Evolutionary conservation across 768 basidiomycete species (phyloP).

Genomic region (Suillus alpinus): DNA sequence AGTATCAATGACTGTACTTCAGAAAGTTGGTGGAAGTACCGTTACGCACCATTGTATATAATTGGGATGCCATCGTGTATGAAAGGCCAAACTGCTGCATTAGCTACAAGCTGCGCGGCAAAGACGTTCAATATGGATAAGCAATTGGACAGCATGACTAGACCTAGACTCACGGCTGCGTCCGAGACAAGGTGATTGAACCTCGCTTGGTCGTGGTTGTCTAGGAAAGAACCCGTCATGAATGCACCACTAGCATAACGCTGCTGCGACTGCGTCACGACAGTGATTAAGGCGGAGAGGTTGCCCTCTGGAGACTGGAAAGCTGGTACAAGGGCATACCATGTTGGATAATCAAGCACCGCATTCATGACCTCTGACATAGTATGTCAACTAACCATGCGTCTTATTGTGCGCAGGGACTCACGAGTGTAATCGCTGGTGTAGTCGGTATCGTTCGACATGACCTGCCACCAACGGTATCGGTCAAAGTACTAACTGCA

Average conservation of each 20-base stretch:
- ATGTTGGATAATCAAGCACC: conserved; percentile 50
- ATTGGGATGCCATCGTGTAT: conserved; percentile 50
- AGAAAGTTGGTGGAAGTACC: neutral
- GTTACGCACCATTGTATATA: conserved; percentile 43
- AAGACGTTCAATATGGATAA: neutral
- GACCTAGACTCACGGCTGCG: conserved; percentile 33
- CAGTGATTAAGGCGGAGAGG: conserved; percentile 28
- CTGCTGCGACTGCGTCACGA: conserved; percentile 30
- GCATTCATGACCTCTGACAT: conserved; percentile 39
- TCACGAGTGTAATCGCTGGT: conserved; percentile 40
- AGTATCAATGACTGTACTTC: neutral
- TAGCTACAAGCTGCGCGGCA: conserved; percentile 35
- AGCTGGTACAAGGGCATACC: conserved; percentile 40
- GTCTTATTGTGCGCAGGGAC: conserved; percentile 8
- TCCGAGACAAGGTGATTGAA: conserved; percentile 44
- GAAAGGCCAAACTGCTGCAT: conserved; percentile 50
- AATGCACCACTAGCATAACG: conserved; percentile 40
- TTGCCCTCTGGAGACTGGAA: conserved; percentile 36
- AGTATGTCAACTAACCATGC: neutral
- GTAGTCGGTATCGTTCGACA: conserved; percentile 39
- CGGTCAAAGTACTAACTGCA: conserved; percentile 35
- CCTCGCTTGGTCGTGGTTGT: conserved; percentile 55
- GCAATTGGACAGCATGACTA: too few species aligned
- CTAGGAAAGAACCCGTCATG: conserved; percentile 46
- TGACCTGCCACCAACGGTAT: conserved; percentile 29